These are phyloP conservation scores for Takakia lepidozioides DNA, from an alignment of 225 moss, liverwort and hornwort genomes.

Conservation along the genomic window DNA sequence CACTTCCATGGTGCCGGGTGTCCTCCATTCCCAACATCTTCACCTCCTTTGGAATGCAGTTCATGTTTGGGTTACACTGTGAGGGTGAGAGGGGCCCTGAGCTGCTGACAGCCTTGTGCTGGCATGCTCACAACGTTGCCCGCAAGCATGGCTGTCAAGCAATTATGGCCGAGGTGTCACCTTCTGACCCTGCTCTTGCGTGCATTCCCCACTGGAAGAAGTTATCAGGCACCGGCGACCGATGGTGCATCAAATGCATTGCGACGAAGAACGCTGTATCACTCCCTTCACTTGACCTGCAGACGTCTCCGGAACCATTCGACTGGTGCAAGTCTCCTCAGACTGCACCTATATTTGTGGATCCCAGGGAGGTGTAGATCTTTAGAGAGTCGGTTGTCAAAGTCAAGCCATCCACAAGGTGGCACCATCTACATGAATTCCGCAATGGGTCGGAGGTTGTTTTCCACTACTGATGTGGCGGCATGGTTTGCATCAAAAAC, in stretches of 20 bases:
- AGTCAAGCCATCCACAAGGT: too few species aligned
- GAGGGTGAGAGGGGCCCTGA: conserved; percentile 41
- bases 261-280: neutral
- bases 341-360: conserved; percentile 72
- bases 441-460: too few species aligned
- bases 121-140: conserved; percentile 87
- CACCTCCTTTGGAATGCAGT: conserved; percentile 84
- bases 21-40: conserved; percentile 88
- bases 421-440: too few species aligned
- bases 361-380: conserved; percentile 79
- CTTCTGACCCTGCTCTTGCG: conserved; percentile 48
- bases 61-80: conserved; percentile 81
- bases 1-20: conserved; percentile 69
- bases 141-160: conserved; percentile 66
- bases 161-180: conserved; percentile 73
- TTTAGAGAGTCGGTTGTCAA: too few species aligned
- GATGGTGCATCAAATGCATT: conserved; percentile 84
- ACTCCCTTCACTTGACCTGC: neutral
- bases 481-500: too few species aligned
- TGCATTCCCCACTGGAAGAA: conserved; percentile 81
- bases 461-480: too few species aligned
- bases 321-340: conserved; percentile 61
- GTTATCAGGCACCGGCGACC: conserved; percentile 72
- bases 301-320: conserved; percentile 10
- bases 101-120: conserved; percentile 68